Conservation (phyloP, 2,329 filamentous ascomycete genomes). For the Drechslera avenae region DNA sequence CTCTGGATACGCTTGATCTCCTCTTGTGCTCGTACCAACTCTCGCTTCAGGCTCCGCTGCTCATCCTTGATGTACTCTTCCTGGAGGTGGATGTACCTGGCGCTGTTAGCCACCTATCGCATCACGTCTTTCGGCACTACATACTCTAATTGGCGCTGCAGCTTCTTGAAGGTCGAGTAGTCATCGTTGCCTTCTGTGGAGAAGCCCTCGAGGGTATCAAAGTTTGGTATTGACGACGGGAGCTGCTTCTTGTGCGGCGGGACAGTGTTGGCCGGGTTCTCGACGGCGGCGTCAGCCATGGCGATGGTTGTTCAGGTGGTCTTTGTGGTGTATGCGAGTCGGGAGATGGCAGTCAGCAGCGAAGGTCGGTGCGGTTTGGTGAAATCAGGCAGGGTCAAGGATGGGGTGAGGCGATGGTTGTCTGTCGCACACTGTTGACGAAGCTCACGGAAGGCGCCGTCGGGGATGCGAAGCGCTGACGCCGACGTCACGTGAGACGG, state of each 20-base stretch:
- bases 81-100: constrained; percentile 90
- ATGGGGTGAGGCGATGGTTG: constrained; percentile 19
- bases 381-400: neutral
- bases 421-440: constrained; percentile 31
- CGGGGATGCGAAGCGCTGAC: constrained; percentile 26
- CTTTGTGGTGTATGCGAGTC: constrained; percentile 7
- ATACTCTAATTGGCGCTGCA: constrained; percentile 94
- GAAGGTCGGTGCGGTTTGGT: constrained; percentile 3
- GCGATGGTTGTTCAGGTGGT: constrained; percentile 3
- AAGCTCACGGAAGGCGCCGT: constrained; percentile 35
- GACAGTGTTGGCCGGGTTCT: constrained; percentile 75
- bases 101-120: constrained; percentile 33
- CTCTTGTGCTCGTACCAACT: constrained; percentile 95
- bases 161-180: constrained; percentile 93
- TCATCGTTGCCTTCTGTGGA: constrained; percentile 84
- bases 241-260: constrained; percentile 81
- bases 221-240: constrained; percentile 80
- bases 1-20: constrained; percentile 99
- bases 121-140: constrained; percentile 34
- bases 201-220: constrained; percentile 87
- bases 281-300: constrained; percentile 89
- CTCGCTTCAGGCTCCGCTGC: constrained; percentile 95
- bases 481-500: constrained; percentile 30
- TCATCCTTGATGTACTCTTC: constrained; percentile 99
- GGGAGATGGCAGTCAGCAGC: constrained; percentile 1